Conservation (phyloP, 768 basidiomycete genomes). For the Pleurotus platypus region DNA sequence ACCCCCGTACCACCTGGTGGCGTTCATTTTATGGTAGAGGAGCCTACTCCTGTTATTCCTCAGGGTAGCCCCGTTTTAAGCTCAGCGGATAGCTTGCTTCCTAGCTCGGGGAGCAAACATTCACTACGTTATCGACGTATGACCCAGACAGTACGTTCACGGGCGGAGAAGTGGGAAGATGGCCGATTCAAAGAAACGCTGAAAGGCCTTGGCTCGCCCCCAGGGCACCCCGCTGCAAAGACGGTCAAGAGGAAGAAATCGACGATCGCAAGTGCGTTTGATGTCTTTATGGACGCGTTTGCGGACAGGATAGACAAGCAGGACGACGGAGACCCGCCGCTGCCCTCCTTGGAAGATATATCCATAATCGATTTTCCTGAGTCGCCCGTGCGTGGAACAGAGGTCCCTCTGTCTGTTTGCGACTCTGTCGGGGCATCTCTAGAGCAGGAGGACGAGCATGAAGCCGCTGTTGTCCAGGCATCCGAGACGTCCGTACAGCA, state of each 20-base stretch:
- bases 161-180: conserved; percentile 58
- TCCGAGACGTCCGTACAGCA: conserved; percentile 16
- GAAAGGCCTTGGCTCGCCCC: conserved; percentile 1
- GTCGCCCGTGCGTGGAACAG: background rate
- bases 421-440: background rate
- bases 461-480: conserved; percentile 6
- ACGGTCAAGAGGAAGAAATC: background rate
- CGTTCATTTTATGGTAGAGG: background rate
- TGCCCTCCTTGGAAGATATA: background rate
- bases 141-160: conserved; percentile 51
- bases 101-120: conserved; percentile 11
- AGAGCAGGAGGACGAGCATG: conserved; percentile 5
- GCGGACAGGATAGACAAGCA: conserved; percentile 5
- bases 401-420: too few species aligned
- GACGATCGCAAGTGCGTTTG: conserved; percentile 36
- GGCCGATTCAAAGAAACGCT: conserved; percentile 43
- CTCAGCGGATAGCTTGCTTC: conserved; percentile 7
- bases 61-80: conserved; percentile 15
- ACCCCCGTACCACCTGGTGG: background rate
- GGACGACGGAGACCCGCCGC: background rate
- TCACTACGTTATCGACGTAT: conserved; percentile 35
- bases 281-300: conserved; percentile 40
- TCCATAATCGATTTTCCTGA: background rate
- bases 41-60: conserved; percentile 10
- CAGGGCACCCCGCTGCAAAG: background rate